Evolutionary conservation across 2,329 filamentous ascomycete genomes (phyloP), one percentile per base, ranked within the genome.

Genomic region (Fusarium xyrophilum): DNA sequence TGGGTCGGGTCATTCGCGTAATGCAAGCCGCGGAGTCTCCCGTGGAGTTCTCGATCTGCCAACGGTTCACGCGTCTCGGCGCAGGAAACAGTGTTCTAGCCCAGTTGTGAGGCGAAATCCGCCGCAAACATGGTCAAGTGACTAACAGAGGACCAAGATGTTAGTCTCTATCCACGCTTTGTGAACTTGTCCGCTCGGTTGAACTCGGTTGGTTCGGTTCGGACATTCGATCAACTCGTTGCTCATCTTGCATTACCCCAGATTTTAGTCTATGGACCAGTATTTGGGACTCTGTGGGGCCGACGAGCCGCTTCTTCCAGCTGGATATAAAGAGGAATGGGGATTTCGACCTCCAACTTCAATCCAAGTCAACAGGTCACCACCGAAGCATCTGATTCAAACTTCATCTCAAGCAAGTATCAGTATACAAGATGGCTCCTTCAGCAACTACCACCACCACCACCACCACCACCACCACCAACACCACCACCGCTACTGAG

Each of bases 401-500:
- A 35, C 23, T 13, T 30, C 7, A 27, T 52, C 19, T 38, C 9
- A 32, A 32, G 17, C 43, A 35, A 30, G 32, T 6, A 48, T 35
- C 38, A 44, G 15, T 12, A 9, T 8, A 21, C 30, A 59, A 36
- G 39, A 68, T 68, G 66, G 43, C 61, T 14, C 44, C 53, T 13
- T 66, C 65, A 30, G 51, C 61, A 21, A 66, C 65, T 1, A 44
- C 54, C 3, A 68, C 65, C n/a, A n/a, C n/a, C n/a, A n/a, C n/a
- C n/a, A n/a, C n/a, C n/a, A n/a, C n/a, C n/a, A n/a, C n/a, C n/a
- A n/a, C n/a, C n/a, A n/a, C n/a, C n/a, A n/a, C n/a, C n/a, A n/a
- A n/a, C n/a, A n/a, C n/a, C n/a, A n/a, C n/a, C n/a, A n/a, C n/a
- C n/a, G n/a, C n/a, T n/a, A n/a, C n/a, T n/a, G n/a, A n/a, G n/a